These are phyloP conservation scores for Combretum micranthum DNA, from an alignment of 345 rosid species.

Conservation along the genomic window DNA sequence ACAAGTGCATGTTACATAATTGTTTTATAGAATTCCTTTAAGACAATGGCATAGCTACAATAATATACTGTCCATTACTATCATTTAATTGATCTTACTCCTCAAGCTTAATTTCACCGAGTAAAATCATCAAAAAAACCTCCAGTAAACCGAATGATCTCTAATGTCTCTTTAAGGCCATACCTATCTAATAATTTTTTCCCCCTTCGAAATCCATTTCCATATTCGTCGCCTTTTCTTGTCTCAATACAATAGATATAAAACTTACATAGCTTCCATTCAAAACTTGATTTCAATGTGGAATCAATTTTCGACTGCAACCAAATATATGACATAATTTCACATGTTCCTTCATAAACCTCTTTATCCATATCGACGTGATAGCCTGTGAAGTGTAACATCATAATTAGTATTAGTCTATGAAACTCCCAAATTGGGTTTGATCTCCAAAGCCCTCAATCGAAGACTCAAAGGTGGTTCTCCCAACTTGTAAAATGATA, in stretches of 20 bases:
- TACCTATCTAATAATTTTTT: neutral
- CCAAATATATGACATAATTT: constrained; percentile 13
- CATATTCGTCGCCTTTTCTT: neutral
- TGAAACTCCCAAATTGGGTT: too few species aligned
- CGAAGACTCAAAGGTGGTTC: too few species aligned
- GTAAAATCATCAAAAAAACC: constrained; percentile 2
- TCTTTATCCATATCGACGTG: neutral
- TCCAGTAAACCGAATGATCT: constrained; percentile 10
- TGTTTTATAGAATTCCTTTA: too few species aligned
- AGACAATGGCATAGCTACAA: too few species aligned
- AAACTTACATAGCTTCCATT: constrained; percentile 3
- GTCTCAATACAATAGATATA: neutral
- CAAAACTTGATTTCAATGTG: neutral
- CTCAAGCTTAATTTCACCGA: too few species aligned
- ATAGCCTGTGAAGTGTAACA: constrained; percentile 7
- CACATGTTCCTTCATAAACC: constrained; percentile 9
- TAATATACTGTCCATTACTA: too few species aligned
- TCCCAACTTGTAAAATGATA: too few species aligned
- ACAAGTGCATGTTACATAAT: too few species aligned
- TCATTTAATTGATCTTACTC: too few species aligned
- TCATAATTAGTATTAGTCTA: neutral
- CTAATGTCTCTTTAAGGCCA: constrained; percentile 10
- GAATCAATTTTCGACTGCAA: constrained; percentile 5
- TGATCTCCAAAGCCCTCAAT: too few species aligned
- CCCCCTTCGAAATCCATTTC: constrained; percentile 6